Evolutionary conservation across 345 rosid species (phyloP), one percentile per base, ranked within the genome.

Genomic region (Eucalyptus marginata): DNA sequence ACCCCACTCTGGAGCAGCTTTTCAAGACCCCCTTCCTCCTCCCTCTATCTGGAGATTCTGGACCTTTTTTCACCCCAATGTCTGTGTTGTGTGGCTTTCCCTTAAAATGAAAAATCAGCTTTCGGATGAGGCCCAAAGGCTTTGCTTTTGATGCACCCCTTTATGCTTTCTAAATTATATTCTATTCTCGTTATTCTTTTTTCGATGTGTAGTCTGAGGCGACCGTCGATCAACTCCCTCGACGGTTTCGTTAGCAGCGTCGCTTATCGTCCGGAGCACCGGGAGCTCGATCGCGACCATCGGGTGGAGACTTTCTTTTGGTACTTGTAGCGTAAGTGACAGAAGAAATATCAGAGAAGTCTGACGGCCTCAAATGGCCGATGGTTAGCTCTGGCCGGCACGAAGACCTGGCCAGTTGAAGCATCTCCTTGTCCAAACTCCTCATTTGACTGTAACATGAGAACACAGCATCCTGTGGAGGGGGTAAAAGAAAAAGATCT

Each of bases 401-500:
- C 85, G 88, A 31, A 11, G 86, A 11, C 18, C 31, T 71, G 88
- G 88, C 76, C 44, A 46, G 87, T 51, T 44, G 76, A 50, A 87
- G 40, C 25, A 87, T 88, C 87, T 91, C 91, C 87, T 50, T 59
- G 46, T 91, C 93, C 86, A 92, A 49, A 87, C 90, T 92, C 90
- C 87, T 90, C 91, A 96, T 92, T 88, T 86, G 44, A 89, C 24
- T 86, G 90, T 95, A 95, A 92, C 97, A 95, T 68, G 87, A 44
- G 83, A 91, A 91, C 52, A 92, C 95, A 17, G 91, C 93, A 49
- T 93, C 96, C 97, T 96, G 97, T 86, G 43, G 24, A 18, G 66
- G 44, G 44, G n/a, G 62, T 25, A 31, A 56, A 46, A 24, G 18
- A 50, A 27, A 52, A 36, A n/a, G 29, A n/a, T 51, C 50, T 25